phyloP scores from a whole-genome alignment of 371 early-diverging fungal genomes.

The Dinochytrium kinnereticum region DNA sequence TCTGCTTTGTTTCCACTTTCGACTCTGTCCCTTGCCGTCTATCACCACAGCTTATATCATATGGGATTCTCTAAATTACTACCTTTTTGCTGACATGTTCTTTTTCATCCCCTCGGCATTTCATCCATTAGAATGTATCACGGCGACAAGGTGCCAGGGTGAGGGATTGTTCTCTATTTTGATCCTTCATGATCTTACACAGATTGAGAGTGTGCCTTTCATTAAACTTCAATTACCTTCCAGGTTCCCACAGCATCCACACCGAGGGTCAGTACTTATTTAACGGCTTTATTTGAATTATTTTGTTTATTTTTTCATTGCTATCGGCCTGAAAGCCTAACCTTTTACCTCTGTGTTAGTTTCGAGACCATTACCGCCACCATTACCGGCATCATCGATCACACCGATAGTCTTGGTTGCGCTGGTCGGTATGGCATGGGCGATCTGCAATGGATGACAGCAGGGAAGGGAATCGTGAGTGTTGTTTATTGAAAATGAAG shows the following conservation, averaged over 20 bases:
- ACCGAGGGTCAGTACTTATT: conserved; percentile 13
- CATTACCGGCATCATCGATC: conserved; percentile 30
- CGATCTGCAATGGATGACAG: conserved; percentile 39
- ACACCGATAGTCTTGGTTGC: conserved; percentile 21
- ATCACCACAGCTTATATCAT: too few species aligned
- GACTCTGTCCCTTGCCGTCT: too few species aligned
- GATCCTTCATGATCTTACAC: too few species aligned
- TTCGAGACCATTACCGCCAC: conserved; percentile 36
- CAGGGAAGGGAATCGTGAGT: conserved; percentile 66
- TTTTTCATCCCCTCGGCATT: too few species aligned
- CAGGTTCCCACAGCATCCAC: conserved; percentile 38
- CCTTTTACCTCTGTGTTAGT: not conserved
- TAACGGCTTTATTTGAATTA: not conserved
- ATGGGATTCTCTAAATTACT: too few species aligned
- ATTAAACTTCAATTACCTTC: too few species aligned
- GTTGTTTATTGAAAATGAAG: not conserved
- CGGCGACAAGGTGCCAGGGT: conserved; percentile 24
- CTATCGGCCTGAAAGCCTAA: not conserved
- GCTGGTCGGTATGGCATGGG: conserved; percentile 20
- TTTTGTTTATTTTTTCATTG: not conserved
- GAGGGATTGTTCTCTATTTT: not conserved
- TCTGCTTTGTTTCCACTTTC: too few species aligned
- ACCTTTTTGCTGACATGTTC: too few species aligned
- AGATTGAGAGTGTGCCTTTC: too few species aligned
- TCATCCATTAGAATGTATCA: too few species aligned